Conservation (phyloP, 164 flowering plant species). For the Taxillus chinensis region DNA sequence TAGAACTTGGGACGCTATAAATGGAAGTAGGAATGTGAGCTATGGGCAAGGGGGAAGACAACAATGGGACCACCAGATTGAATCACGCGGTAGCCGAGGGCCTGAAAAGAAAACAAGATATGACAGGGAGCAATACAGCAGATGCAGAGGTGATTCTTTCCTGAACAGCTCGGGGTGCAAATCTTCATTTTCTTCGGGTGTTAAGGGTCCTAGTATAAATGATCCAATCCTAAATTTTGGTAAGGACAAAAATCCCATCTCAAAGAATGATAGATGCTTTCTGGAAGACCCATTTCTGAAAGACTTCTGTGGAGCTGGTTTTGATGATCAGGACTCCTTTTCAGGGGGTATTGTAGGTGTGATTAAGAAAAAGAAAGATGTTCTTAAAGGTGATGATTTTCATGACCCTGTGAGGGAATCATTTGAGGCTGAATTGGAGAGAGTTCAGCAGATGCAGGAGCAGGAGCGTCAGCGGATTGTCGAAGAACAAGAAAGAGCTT, state of each 20-base stretch:
- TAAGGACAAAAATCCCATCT: conserved; percentile 42
- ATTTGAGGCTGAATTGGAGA: conserved; percentile 97
- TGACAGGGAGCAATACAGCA: conserved; percentile 30
- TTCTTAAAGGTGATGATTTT: conserved; percentile 52
- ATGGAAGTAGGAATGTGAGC: conserved; percentile 34
- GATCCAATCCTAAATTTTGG: conserved; percentile 51
- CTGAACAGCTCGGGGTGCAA: conserved; percentile 33
- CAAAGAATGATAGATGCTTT: conserved; percentile 44
- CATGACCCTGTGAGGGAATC: conserved; percentile 95
- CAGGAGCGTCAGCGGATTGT: conserved; percentile 65
- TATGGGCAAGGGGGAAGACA: conserved; percentile 42
- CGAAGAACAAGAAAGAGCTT: conserved; percentile 81
- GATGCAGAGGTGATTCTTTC: conserved; percentile 31
- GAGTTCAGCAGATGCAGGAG: conserved; percentile 92
- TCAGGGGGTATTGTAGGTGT: conserved; percentile 50
- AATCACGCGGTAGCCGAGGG: conserved; percentile 29
- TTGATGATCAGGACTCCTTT: conserved; percentile 65
- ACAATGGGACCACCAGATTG: conserved; percentile 32
- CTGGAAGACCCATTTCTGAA: conserved; percentile 50
- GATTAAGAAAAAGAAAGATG: conserved; percentile 73
- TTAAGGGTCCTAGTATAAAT: conserved; percentile 30
- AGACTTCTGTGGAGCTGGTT: conserved; percentile 33
- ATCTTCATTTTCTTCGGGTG: conserved; percentile 36
- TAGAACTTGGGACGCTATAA: conserved; percentile 20
- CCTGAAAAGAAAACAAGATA: conserved; percentile 26